Base-by-base conservation (phyloP, 1,284 basidiomycete genomes). In the Cystobasidium sp. region DNA sequence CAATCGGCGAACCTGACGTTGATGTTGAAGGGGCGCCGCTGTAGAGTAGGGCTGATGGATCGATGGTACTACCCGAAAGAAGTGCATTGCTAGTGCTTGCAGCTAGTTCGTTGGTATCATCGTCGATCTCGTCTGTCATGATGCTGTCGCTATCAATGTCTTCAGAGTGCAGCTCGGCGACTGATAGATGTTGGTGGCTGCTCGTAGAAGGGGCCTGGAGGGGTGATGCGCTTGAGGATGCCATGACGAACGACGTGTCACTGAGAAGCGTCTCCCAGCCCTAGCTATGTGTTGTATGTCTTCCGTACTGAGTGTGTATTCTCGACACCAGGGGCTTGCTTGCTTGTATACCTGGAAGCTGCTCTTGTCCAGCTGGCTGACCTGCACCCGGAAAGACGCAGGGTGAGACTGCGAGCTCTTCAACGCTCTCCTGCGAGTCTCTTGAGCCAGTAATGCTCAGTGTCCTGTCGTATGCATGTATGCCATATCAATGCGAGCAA, bases 91-190 rank as follows among this genome's bases (percentile, higher is more conserved):
- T 12, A n/a, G 49, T 46, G 31, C 44, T 31, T 3, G 56, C 18
- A 22, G 63, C 51, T 12, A 46, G 18, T 7, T 37, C 43, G 20
- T 24, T 37, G 47, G 12, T 39, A 31, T 53, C 20, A 37, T 71
- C 61, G 18, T 71, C 69, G 47, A 71, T 64, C 46, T 71, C 69
- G 51, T 71, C 69, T 20, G 69, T 71, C 69, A 71, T 71, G 58
- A 71, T 64, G 49, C 59, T 63, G 47, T 71, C 69, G 37, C 41
- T 63, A 31, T 71, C 69, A 47, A 16, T 20, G 64, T 66, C 64
- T 52, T 65, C 62, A 24, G 46, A 22, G 46, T 51, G 46, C 22
- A 53, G 64, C 10, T 64, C 61, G 31, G 31, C 31, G 2, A 31
- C 31, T 59, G 55, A 58, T 24, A 52, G 47, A 31, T 43, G 65